Evolutionary conservation across 2,329 filamentous ascomycete species (phyloP).

Genomic region (Rhexocercosporidium sp.): DNA sequence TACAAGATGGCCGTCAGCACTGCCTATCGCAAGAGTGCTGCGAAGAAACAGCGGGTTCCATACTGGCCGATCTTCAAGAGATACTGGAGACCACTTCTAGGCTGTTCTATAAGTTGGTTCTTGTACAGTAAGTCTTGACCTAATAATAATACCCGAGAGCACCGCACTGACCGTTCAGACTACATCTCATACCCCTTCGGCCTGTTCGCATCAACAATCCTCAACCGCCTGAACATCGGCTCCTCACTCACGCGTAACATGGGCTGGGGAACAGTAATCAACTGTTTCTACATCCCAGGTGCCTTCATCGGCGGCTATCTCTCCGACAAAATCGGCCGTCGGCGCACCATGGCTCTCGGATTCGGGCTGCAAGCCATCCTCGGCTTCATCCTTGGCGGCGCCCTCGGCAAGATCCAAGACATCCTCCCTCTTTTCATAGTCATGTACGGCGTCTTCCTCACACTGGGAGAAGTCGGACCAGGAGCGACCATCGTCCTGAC

Average conservation of each 20-base stretch:
- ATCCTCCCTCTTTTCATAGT: slow-evolving; percentile 57
- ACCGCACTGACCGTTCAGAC: slow-evolving; percentile 47
- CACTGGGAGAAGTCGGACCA: slow-evolving; percentile 55
- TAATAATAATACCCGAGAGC: background rate
- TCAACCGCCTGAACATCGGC: slow-evolving; percentile 48
- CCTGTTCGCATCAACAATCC: slow-evolving; percentile 59
- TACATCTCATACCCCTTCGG: slow-evolving; percentile 61
- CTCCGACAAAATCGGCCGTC: slow-evolving; percentile 53
- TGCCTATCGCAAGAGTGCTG: slow-evolving; percentile 43
- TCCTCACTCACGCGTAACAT: slow-evolving; percentile 49
- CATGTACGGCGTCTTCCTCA: slow-evolving; percentile 56
- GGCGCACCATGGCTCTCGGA: slow-evolving; percentile 56
- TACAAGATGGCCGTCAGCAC: slow-evolving; percentile 57
- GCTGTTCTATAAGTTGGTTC: slow-evolving; percentile 50
- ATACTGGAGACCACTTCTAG: slow-evolving; percentile 64
- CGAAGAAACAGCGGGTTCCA: slow-evolving; percentile 48
- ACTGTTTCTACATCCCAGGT: slow-evolving; percentile 56
- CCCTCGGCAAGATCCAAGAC: slow-evolving; percentile 49
- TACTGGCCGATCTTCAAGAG: slow-evolving; percentile 52
- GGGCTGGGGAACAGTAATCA: slow-evolving; percentile 49
- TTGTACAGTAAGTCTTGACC: background rate
- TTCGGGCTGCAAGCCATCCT: slow-evolving; percentile 52
- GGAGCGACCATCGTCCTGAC: slow-evolving; percentile 50
- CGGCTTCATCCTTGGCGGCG: slow-evolving; percentile 56
- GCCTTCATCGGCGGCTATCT: slow-evolving; percentile 54